Conservation (phyloP, 306 rosid species). For the Inga laurina region DNA sequence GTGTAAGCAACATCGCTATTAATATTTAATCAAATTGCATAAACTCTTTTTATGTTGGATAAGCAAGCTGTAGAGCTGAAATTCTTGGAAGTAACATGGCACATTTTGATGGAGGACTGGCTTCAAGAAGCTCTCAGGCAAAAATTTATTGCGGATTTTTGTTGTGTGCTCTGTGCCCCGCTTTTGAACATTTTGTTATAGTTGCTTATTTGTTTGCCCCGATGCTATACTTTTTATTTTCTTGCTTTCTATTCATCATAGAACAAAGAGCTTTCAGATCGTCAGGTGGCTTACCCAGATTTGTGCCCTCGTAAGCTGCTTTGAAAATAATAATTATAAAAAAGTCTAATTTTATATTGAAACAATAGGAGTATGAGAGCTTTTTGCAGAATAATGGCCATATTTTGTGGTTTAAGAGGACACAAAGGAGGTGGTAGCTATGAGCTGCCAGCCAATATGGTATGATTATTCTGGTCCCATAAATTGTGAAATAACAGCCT, state of each 20-base stretch:
- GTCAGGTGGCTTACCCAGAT: conserved; percentile 4
- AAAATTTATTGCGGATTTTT: background rate
- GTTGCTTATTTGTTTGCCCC: background rate
- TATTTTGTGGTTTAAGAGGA: conserved; percentile 9
- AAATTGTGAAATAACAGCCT: background rate
- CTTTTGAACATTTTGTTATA: background rate
- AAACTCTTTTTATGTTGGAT: background rate
- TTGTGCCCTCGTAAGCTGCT: background rate
- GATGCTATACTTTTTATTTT: background rate
- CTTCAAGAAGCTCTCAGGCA: background rate
- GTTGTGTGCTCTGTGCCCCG: background rate
- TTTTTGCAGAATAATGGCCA: background rate
- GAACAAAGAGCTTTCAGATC: conserved; percentile 9
- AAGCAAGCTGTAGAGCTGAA: background rate
- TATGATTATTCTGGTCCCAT: conserved; percentile 8
- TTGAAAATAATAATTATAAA: background rate
- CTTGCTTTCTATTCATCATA: background rate
- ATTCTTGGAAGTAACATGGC: background rate
- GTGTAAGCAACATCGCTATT: background rate
- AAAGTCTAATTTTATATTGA: background rate
- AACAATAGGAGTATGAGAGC: background rate
- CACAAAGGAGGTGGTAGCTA: conserved; percentile 9
- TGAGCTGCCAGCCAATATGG: conserved; percentile 11
- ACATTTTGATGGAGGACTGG: background rate
- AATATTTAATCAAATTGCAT: background rate